Evolutionary conservation across 148 eudicot genomes (phyloP), one percentile per base, ranked within the genome.

Genomic region (Spergularia bocconei): DNA sequence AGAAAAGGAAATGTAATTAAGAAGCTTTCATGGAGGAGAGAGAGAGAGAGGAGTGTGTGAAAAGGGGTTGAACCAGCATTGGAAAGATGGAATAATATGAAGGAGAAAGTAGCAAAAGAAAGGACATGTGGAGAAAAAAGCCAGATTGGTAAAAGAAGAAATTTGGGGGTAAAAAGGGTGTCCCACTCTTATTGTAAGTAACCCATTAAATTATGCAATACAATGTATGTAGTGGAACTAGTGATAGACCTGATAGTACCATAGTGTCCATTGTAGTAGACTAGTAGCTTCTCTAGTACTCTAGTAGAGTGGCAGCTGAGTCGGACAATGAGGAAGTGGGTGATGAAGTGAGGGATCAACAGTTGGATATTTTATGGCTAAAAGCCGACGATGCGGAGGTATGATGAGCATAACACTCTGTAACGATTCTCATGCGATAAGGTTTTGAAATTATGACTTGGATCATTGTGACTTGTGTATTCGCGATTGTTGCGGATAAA

Each of bases 21-120:
- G 72, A 59, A 67, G 47, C 65, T 65, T 51, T 56, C 74, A 80
- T 80, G 50, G 77, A 68, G 73, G 17, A 15, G 59, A 5, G 59
- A 14, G 58, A 14, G 64, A n/a, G 16, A 38, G 50, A 58, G 17
- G 77, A 82, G 81, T 83, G 69, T 68, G 78, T 21, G 78, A 78
- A 81, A 75, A 69, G 80, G 79, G 10, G 48, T 44, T 6, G 10
- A 44, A 59, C 61, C 55, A 74, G 68, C 82, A 56, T 83, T 75
- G 89, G 87, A 80, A 82, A 74, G 75, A 70, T 62, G 72, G 82
- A 79, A 74, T 69, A 79, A 59, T 41, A 16, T 39, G 66, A 13
- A 23, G 36, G 21, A 50, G n/a, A 17, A 7, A 38, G 9, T 11
- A 61, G n/a, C 17, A 29, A 29, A 29, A 74, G 53, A 66, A 39